These are phyloP conservation scores for Chlamydomonas sp. DNA, from an alignment of 139 green algal genomes.

Conservation along the genomic window DNA sequence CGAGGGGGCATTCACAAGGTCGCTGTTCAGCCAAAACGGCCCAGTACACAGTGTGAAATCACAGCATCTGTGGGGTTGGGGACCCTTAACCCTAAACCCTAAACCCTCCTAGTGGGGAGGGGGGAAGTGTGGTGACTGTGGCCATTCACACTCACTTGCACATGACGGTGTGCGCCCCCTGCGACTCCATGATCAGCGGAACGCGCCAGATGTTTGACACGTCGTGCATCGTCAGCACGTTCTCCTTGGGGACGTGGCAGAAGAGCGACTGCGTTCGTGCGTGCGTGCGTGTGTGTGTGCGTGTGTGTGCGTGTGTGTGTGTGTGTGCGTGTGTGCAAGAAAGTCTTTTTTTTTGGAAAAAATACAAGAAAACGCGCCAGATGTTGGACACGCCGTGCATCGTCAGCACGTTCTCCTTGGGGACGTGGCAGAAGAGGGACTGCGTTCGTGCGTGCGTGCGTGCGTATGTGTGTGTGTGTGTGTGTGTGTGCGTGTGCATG, in stretches of 20 bases:
- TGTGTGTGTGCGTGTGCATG: too few relatives aligned
- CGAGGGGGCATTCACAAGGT: too few relatives aligned
- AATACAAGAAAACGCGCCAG: conserved; percentile 94
- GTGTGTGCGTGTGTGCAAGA: conserved; percentile 72
- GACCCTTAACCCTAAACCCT: too few relatives aligned
- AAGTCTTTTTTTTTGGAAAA: too few relatives aligned
- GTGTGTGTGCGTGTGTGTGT: conserved; percentile 36
- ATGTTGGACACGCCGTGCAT: conserved; percentile 97
- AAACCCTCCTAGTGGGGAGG: too few relatives aligned
- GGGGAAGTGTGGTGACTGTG: too few relatives aligned
- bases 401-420: conserved; percentile 71
- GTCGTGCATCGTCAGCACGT: conserved; percentile 92
- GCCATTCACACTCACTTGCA: conserved; percentile 28
- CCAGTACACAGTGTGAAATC: too few relatives aligned
- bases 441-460: too few relatives aligned
- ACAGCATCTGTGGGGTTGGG: too few relatives aligned
- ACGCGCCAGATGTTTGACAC: conserved; percentile 99
- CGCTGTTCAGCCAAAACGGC: too few relatives aligned
- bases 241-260: conserved; percentile 78
- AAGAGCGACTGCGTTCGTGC: conserved; percentile 90
- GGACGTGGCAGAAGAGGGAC: conserved; percentile 95
- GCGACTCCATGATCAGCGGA: conserved; percentile 68
- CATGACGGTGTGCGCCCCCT: conserved; percentile 66
- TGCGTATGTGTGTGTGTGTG: too few relatives aligned
- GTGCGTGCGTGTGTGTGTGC: too few relatives aligned